A percentile compares a stretch with the other conserved stretches of the same genome.
Conservation (phyloP, 192 early-diverging fungal species). For the Coemansia sp. region DNA sequence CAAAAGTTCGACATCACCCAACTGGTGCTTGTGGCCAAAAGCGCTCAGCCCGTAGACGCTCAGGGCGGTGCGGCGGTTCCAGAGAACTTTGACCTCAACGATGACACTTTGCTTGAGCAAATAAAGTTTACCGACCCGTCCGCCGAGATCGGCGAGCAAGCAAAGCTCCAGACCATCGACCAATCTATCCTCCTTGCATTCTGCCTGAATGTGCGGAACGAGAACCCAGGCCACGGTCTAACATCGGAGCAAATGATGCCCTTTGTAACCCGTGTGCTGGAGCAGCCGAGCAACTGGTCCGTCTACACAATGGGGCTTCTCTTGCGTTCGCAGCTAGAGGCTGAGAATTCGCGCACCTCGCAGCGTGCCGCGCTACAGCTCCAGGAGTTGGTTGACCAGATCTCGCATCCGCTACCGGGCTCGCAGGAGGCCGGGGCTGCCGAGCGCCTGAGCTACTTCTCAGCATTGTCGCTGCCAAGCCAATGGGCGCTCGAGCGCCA, state of each 20-base stretch:
- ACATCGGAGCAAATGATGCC: slow-evolving; percentile 97
- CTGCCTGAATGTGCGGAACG: slow-evolving; percentile 93
- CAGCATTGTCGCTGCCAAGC: slow-evolving; percentile 76
- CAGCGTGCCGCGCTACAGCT: slow-evolving; percentile 90
- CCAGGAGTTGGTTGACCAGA: slow-evolving; percentile 97
- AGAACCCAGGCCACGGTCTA: slow-evolving; percentile 89
- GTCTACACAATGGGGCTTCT: slow-evolving; percentile 96
- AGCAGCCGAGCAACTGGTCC: slow-evolving; percentile 97
- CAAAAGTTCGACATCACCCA: slow-evolving; percentile 89
- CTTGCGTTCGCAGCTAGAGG: slow-evolving; percentile 88
- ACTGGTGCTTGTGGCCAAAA: slow-evolving; percentile 88
- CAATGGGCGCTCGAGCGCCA: slow-evolving; percentile 98
- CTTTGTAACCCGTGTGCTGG: slow-evolving; percentile 86
- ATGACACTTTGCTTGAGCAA: slow-evolving; percentile 90
- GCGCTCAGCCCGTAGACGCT: slow-evolving; percentile 49
- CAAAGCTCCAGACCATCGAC: slow-evolving; percentile 78
- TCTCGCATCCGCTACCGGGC: slow-evolving; percentile 54
- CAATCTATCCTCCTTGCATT: slow-evolving; percentile 88
- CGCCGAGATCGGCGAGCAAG: slow-evolving; percentile 56
- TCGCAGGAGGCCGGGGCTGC: slow-evolving; percentile 36
- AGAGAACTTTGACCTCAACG: slow-evolving; percentile 82
- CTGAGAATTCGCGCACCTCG: slow-evolving; percentile 80
- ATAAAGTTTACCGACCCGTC: slow-evolving; percentile 65
- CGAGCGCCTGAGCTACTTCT: slow-evolving; percentile 86
- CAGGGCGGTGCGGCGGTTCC: slow-evolving; percentile 51